Percentiles rank a stretch among this genome's conserved stretches.
Conservation (phyloP, 1,284 basidiomycete genomes). For the Ceratobasidium sp. region DNA sequence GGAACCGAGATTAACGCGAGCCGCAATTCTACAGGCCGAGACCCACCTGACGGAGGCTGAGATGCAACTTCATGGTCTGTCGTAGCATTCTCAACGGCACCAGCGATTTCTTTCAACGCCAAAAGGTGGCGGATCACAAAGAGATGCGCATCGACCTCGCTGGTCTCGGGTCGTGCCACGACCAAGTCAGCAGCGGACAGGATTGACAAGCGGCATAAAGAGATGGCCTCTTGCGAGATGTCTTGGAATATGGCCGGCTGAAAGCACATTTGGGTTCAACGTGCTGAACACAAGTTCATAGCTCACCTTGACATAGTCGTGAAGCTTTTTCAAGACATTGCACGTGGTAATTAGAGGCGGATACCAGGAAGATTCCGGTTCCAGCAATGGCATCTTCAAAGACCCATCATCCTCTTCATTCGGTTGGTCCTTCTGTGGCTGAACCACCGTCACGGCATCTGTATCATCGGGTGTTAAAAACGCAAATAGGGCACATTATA, state of each 20-base stretch:
- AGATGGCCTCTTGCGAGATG: conserved; percentile 90
- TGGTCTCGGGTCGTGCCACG: conserved; percentile 58
- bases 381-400: conserved; percentile 78
- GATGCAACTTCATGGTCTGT: conserved; percentile 64
- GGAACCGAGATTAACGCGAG: conserved; percentile 32
- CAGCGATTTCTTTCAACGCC: conserved; percentile 89
- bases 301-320: conserved; percentile 89
- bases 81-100: conserved; percentile 74
- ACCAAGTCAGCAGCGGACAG: conserved; percentile 72
- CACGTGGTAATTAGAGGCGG: conserved; percentile 86
- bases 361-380: conserved; percentile 88
- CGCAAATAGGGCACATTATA: too few relatives aligned
- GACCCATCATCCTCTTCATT: conserved; percentile 63
- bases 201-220: conserved; percentile 83
- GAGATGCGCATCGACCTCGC: conserved; percentile 76
- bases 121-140: conserved; percentile 92
- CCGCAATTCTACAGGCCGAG: background rate
- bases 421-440: conserved; percentile 50
- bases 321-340: conserved; percentile 88
- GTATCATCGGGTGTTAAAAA: background rate
- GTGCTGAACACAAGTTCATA: conserved; percentile 23
- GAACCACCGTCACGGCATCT: conserved; percentile 11
- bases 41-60: conserved; percentile 33
- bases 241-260: conserved; percentile 93
- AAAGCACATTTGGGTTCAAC: conserved; percentile 27